These are phyloP conservation scores for Paramecium bursaria DNA, from an alignment of 73 alveolate species.

Conservation along the genomic window DNA sequence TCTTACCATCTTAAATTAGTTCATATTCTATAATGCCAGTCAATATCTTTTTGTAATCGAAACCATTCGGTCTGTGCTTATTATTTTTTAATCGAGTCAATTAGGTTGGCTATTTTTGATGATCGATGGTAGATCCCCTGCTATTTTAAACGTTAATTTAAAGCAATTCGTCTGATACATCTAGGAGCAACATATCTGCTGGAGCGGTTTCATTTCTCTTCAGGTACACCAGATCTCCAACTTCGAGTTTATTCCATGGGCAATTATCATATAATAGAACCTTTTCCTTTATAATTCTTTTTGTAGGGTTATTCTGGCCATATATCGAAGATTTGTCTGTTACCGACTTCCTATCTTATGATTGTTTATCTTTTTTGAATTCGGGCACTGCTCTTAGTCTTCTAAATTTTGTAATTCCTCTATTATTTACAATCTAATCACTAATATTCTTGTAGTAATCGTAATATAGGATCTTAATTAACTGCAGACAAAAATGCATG, in stretches of 20 bases:
- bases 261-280: conserved; percentile 49
- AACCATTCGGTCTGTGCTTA: conserved; percentile 17
- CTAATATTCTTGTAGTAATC: background rate
- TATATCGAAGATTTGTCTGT: background rate
- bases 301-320: background rate
- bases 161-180: conserved; percentile 42
- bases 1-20: conserved; percentile 2
- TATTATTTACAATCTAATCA: background rate
- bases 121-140: background rate
- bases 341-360: background rate
- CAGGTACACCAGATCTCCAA: conserved; percentile 57
- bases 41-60: conserved; percentile 58
- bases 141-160: background rate
- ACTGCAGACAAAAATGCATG: conserved; percentile 18
- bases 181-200: conserved; percentile 64
- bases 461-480: conserved; percentile 5
- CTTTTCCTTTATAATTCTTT: conserved; percentile 26
- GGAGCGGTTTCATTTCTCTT: conserved; percentile 64
- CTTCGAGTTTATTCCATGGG: conserved; percentile 58
- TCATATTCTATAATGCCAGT: conserved; percentile 61
- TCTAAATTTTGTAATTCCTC: conserved; percentile 27
- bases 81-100: conserved; percentile 27
- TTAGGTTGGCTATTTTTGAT: background rate
- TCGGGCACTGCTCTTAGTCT: conserved; percentile 29
- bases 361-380: background rate